These are phyloP conservation scores for Tolypocladium pustulatum DNA, from an alignment of 2,329 filamentous ascomycete genomes.

Conservation along the genomic window DNA sequence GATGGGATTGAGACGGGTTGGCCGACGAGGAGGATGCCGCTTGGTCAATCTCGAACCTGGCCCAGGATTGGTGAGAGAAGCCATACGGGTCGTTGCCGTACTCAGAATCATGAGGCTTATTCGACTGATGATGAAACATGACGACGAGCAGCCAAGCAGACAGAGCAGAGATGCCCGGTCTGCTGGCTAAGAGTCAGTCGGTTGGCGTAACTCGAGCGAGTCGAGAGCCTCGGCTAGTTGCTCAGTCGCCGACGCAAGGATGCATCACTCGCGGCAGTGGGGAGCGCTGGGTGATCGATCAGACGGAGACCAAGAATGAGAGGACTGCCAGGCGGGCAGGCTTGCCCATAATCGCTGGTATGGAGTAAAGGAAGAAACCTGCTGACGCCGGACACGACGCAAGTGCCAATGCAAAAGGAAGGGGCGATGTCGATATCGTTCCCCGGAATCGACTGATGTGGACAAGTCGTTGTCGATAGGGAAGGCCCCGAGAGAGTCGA, in stretches of 20 bases:
- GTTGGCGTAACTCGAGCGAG: slow-evolving; percentile 26
- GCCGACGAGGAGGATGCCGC: slow-evolving; percentile 11
- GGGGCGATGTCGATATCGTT: slow-evolving; percentile 9
- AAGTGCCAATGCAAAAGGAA: slow-evolving; percentile 5
- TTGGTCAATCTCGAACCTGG: slow-evolving; percentile 18
- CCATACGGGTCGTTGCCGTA: slow-evolving; percentile 17
- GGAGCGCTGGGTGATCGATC: slow-evolving; percentile 20
- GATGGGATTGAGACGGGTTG: slow-evolving; percentile 11
- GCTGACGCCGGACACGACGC: slow-evolving; percentile 7
- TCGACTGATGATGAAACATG: slow-evolving; percentile 26
- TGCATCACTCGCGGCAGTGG: slow-evolving; percentile 25
- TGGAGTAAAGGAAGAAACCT: slow-evolving; percentile 12
- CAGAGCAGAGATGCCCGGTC: slow-evolving; percentile 19
- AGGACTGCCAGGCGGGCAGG: slow-evolving; percentile 20
- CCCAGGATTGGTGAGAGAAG: slow-evolving; percentile 21
- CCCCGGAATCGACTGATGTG: slow-evolving; percentile 11
- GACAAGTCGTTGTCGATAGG: slow-evolving; percentile 9
- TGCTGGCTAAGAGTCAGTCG: slow-evolving; percentile 22
- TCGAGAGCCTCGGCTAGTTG: slow-evolving; percentile 25
- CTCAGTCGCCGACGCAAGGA: slow-evolving; percentile 22
- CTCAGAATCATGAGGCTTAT: slow-evolving; percentile 19
- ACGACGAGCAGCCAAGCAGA: slow-evolving; percentile 21
- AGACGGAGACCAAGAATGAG: slow-evolving; percentile 20
- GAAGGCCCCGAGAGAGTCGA: slow-evolving; percentile 5
- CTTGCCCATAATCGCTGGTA: slow-evolving; percentile 24